Percentiles rank a stretch among this genome's conserved stretches.
Conservation (phyloP, 805 yeast genomes). For the Myxozyma sirexii region DNA sequence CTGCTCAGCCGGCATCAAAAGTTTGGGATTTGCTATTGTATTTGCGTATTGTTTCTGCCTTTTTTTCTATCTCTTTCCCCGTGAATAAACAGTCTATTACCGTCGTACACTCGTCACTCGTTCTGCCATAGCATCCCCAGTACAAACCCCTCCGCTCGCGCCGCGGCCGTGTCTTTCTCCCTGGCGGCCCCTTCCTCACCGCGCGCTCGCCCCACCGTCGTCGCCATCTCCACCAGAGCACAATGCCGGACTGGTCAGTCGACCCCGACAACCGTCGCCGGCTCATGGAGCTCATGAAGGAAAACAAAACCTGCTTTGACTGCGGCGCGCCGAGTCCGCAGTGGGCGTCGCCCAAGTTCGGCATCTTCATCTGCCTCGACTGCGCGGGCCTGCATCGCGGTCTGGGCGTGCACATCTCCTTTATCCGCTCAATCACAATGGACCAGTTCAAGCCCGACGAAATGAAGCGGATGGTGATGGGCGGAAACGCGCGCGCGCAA, state of each 20-base stretch:
- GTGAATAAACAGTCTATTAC: neutral
- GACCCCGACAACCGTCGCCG: constrained; percentile 88
- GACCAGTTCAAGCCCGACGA: constrained; percentile 97
- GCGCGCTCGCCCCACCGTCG: neutral
- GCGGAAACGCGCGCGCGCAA: constrained; percentile 82
- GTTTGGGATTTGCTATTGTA: neutral
- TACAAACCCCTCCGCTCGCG: neutral
- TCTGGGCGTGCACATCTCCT: constrained; percentile 93
- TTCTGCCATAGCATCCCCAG: neutral
- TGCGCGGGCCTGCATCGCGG: constrained; percentile 96
- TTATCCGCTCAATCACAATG: constrained; percentile 96
- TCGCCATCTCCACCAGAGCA: neutral
- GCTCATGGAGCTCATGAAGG: constrained; percentile 68
- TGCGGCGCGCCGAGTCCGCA: constrained; percentile 96
- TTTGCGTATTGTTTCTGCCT: neutral
- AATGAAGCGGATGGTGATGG: constrained; percentile 80
- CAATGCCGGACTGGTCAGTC: constrained; percentile 71
- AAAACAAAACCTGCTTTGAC: constrained; percentile 87
- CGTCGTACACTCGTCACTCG: neutral
- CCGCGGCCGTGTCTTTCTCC: neutral
- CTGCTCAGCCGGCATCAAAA: neutral
- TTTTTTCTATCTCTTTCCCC: neutral
- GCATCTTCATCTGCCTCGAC: constrained; percentile 93
- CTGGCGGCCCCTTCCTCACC: neutral
- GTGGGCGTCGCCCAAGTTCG: constrained; percentile 99